Conservation (phyloP, 2,329 filamentous ascomycete genomes). For the Fonsecaea pugnacius region DNA sequence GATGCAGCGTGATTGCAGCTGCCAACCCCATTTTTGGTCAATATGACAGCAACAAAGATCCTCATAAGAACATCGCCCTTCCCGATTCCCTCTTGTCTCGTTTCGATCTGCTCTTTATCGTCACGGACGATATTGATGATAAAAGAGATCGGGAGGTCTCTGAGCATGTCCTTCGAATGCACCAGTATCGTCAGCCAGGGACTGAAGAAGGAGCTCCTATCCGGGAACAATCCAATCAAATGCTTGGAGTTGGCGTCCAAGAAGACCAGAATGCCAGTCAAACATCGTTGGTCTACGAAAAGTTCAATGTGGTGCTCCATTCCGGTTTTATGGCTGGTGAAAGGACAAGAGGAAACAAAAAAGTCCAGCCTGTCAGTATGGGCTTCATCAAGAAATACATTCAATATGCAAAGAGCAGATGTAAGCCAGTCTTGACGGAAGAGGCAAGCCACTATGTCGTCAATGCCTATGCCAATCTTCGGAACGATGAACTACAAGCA, state of each 20-base stretch:
- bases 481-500: slow-evolving; percentile 94
- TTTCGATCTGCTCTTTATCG: slow-evolving; percentile 97
- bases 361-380: slow-evolving; percentile 76
- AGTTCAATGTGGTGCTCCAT: slow-evolving; percentile 94
- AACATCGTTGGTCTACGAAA: slow-evolving; percentile 90
- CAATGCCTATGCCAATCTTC: slow-evolving; percentile 84
- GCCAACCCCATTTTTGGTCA: slow-evolving; percentile 98
- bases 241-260: slow-evolving; percentile 83
- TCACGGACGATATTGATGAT: slow-evolving; percentile 98
- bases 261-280: slow-evolving; percentile 73
- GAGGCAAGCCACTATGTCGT: slow-evolving; percentile 91
- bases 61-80: slow-evolving; percentile 96
- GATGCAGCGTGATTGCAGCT: slow-evolving; percentile 93
- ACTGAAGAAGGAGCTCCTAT: slow-evolving; percentile 94
- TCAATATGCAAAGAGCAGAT: slow-evolving; percentile 90
- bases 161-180: slow-evolving; percentile 96
- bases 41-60: slow-evolving; percentile 98
- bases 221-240: slow-evolving; percentile 81
- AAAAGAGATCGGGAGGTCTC: slow-evolving; percentile 86
- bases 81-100: slow-evolving; percentile 95
- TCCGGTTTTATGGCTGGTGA: slow-evolving; percentile 71
- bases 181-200: slow-evolving; percentile 88
- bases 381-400: slow-evolving; percentile 99
- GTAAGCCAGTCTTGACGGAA: slow-evolving; percentile 88
- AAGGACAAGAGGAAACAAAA: slow-evolving; percentile 64